Evolutionary conservation across 2,329 filamentous ascomycete species (phyloP).

Genomic region (Keithomyces neogunnii): DNA sequence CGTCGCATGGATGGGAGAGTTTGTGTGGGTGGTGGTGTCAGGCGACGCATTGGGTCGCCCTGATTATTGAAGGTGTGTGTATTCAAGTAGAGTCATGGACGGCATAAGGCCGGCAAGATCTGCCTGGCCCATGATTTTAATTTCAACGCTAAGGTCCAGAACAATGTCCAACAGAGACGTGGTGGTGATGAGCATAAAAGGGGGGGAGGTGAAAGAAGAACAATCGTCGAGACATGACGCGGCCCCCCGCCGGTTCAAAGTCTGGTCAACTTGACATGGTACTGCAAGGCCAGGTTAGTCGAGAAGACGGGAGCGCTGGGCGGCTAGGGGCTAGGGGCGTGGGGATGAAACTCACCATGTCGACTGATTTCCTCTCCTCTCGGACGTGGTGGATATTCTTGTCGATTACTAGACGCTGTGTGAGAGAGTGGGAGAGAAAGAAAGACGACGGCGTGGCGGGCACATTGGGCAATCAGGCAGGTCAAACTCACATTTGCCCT

Average conservation of each 20-base stretch:
- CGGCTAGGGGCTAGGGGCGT: too few species aligned
- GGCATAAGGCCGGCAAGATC: background rate
- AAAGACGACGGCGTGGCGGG: background rate
- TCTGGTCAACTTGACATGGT: constrained; percentile 8
- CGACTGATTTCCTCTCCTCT: constrained; percentile 19
- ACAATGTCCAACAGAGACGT: background rate
- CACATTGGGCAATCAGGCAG: background rate
- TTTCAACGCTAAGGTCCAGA: constrained; percentile 2
- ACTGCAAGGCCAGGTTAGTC: constrained; percentile 1
- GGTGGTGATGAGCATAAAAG: background rate
- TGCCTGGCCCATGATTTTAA: background rate
- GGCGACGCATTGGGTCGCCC: background rate
- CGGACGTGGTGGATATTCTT: constrained; percentile 25
- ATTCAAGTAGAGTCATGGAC: background rate
- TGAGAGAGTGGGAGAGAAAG: background rate
- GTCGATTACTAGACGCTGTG: constrained; percentile 20
- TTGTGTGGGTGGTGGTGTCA: background rate
- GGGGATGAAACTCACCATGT: constrained; percentile 20
- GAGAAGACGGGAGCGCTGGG: background rate
- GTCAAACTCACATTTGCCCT: constrained; percentile 18
- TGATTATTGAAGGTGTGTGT: background rate
- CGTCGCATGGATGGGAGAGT: too few species aligned
- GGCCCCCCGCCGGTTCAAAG: background rate
- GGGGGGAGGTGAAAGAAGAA: background rate
- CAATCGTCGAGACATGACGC: background rate